Conservation (phyloP, 371 early-diverging fungal genomes). For the Dichotomocladium elegans region DNA sequence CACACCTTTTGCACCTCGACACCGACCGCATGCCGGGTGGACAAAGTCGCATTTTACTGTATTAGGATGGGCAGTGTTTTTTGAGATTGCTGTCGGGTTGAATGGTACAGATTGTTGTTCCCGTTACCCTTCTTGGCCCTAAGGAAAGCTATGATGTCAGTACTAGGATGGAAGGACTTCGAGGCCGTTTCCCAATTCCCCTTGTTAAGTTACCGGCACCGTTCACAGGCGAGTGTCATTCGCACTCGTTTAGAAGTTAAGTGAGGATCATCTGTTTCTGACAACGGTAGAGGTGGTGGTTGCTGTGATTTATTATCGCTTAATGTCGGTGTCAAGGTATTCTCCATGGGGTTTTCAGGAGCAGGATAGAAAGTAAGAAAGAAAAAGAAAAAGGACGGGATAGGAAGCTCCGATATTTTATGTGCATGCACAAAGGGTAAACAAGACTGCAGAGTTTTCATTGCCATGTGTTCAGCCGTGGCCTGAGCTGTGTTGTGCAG, state of each 20-base stretch:
- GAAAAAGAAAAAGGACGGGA: background rate
- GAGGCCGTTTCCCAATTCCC: background rate
- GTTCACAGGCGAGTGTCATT: constrained; percentile 55
- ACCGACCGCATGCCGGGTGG: constrained; percentile 43
- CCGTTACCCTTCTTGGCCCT: background rate
- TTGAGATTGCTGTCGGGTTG: background rate
- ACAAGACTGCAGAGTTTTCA: background rate
- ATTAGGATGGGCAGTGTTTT: background rate
- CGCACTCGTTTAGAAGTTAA: constrained; percentile 40
- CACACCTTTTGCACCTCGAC: constrained; percentile 39
- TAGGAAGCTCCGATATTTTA: background rate
- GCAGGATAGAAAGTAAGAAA: background rate
- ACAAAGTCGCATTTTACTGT: constrained; percentile 52
- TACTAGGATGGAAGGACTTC: background rate
- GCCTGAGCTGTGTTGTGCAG: too few species aligned
- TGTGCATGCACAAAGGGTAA: background rate
- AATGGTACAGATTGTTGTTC: too few species aligned
- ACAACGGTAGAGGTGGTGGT: background rate
- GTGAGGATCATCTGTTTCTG: constrained; percentile 6
- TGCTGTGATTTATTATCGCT: too few species aligned
- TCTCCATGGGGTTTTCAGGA: too few species aligned
- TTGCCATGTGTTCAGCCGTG: too few species aligned
- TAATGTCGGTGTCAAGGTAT: too few species aligned
- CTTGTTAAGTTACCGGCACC: constrained; percentile 37
- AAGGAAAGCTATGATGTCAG: background rate